phyloP scores from a whole-genome alignment of 192 early-diverging fungal genomes.

The Allomyces arbusculus region DNA sequence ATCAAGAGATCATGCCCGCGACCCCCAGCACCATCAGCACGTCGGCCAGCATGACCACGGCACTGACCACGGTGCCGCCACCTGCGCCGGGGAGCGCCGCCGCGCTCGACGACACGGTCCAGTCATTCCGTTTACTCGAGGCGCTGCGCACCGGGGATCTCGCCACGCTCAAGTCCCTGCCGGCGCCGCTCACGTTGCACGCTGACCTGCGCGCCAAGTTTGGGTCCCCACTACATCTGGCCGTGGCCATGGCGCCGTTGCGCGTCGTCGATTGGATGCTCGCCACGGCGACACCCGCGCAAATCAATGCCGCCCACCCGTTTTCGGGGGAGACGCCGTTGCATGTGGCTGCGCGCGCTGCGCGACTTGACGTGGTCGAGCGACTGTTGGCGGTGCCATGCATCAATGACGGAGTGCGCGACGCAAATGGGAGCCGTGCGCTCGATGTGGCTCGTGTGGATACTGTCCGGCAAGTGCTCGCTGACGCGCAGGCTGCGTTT shows the following conservation, averaged over 20 bases:
- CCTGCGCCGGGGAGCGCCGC: too few species aligned
- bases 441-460: slow-evolving; percentile 14
- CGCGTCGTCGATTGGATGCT: slow-evolving; percentile 1
- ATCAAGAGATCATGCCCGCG: too few species aligned
- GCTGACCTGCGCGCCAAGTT: slow-evolving; percentile 3
- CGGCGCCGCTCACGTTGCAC: too few species aligned
- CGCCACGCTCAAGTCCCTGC: too few species aligned
- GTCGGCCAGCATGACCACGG: too few species aligned
- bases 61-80: too few species aligned
- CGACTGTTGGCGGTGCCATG: slow-evolving; percentile 10
- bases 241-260: slow-evolving; percentile 8
- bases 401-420: slow-evolving; percentile 12
- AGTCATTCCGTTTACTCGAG: too few species aligned
- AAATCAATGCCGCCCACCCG: slow-evolving; percentile 6
- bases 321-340: slow-evolving; percentile 14
- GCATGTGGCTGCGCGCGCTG: slow-evolving; percentile 12
- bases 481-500: slow-evolving; percentile 18
- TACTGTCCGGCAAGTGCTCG: slow-evolving; percentile 4
- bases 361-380: slow-evolving; percentile 10
- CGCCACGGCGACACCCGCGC: background rate
- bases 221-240: slow-evolving; percentile 15
- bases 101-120: too few species aligned
- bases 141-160: too few species aligned
- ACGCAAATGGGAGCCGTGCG: slow-evolving; percentile 6
- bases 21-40: too few species aligned